Conservation (phyloP, 208 protist genomes). For the Porcisia deanei region DNA sequence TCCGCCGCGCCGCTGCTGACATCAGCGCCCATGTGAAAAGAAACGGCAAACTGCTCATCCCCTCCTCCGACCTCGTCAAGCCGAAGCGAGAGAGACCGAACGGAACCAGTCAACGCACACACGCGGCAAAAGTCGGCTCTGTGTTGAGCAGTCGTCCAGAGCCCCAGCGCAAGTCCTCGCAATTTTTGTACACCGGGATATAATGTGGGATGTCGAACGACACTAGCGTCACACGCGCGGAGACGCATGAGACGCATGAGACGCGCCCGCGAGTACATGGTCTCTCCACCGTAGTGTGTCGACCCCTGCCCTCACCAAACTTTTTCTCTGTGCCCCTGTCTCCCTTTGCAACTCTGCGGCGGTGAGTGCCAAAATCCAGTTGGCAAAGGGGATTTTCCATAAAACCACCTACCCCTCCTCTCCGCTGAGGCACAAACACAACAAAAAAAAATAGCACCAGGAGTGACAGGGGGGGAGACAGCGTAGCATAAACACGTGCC, state of each 20-base stretch:
- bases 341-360: background rate
- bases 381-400: background rate
- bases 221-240: background rate
- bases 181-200: background rate
- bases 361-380: background rate
- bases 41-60: background rate
- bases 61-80: background rate
- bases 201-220: background rate
- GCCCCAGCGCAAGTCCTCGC: background rate
- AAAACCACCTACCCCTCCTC: no score
- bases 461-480: background rate
- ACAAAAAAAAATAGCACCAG: background rate
- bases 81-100: background rate
- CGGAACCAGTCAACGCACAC: background rate
- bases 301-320: background rate
- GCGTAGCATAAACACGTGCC: background rate
- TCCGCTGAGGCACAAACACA: background rate
- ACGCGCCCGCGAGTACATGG: constrained; percentile 4
- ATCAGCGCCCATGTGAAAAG: background rate
- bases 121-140: background rate
- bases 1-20: background rate
- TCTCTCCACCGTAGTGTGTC: background rate
- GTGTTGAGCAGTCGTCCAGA: background rate
- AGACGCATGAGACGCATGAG: constrained; percentile 2
- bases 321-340: background rate